Conservation (phyloP, 148 eudicot species). For the Rhododendron ferrugineum region DNA sequence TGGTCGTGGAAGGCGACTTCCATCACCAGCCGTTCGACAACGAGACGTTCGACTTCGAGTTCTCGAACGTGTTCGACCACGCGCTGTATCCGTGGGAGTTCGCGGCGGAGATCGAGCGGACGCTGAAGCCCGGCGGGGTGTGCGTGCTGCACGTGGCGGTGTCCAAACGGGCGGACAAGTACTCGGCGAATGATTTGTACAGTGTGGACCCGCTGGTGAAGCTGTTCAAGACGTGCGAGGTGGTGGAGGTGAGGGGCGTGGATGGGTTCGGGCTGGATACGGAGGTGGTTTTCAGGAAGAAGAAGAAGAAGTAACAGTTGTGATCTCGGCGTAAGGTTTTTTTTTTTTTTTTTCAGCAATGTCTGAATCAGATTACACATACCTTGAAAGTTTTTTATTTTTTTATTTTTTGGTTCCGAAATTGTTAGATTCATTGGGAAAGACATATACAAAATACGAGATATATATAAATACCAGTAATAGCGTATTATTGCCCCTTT, state of each 20-base stretch:
- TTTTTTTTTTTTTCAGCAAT: too few species aligned
- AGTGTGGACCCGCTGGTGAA: slow-evolving; percentile 48
- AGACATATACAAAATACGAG: not conserved
- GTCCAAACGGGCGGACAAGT: slow-evolving; percentile 63
- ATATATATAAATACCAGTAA: too few species aligned
- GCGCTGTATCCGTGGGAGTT: slow-evolving; percentile 68
- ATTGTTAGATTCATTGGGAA: not conserved
- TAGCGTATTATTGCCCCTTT: too few species aligned
- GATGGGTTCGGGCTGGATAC: slow-evolving; percentile 95
- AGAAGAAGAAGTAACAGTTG: slow-evolving; percentile 6
- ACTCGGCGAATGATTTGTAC: slow-evolving; percentile 77
- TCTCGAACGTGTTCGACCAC: slow-evolving; percentile 90
- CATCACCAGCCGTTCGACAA: slow-evolving; percentile 67
- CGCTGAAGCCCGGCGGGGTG: slow-evolving; percentile 64
- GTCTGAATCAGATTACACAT: too few species aligned
- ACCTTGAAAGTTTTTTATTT: too few species aligned
- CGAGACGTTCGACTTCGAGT: slow-evolving; percentile 58
- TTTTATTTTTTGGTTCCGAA: too few species aligned
- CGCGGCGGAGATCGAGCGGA: slow-evolving; percentile 76
- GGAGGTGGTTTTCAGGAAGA: slow-evolving; percentile 59
- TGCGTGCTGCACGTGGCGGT: slow-evolving; percentile 80
- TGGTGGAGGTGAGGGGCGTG: slow-evolving; percentile 49
- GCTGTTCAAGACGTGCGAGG: slow-evolving; percentile 49
- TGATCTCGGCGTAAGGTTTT: not conserved
- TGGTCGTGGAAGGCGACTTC: slow-evolving; percentile 68